Evolutionary conservation across 2,329 filamentous ascomycete species (phyloP), one percentile per base, ranked within the genome.

Genomic region (Trichothecium sympodiale): DNA sequence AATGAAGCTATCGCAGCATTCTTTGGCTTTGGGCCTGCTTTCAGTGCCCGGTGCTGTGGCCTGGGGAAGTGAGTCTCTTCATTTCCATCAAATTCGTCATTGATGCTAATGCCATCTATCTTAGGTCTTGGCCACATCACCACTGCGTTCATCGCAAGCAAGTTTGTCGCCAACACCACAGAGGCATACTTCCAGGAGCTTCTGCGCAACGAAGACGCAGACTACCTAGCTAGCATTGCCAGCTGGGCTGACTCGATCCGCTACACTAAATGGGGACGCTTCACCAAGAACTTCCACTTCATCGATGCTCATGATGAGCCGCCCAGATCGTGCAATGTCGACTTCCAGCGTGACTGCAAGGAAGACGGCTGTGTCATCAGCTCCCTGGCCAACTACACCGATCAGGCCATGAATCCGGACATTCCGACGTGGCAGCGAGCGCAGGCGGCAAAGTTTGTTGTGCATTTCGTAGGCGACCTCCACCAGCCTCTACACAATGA

Each of bases 381-480:
- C 39, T 71, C 74, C 4, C 59, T 78, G 36, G 62, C 65, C 41
- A 77, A 77, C 59, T 77, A 77, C 56, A 79, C 72, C n/a, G 46
- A 57, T 17, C 67, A 73, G 41, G 52, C 72, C 10, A 54, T 71
- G 25, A 67, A 77, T 46, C 41, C 57, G 7, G 36, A 44, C 5
- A 50, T 79, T 33, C 55, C 54, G 20, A 46, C 53, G 3, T 64
- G 57, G 53, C 62, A 66, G 41, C 65, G 69, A 33, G 62, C 61
- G 34, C 69, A 78, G 54, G 77, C 77, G 3, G 71, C 74, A 50
- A 80, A 79, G 59, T 81, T 81, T 51, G 63, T 79, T 38, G 56
- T 78, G 29, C 74, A 84, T 56, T 83, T 84, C 50, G 57, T 83
- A 36, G 76, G 77, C 36, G 80, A 83, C 53, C 71, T 82, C 40